phyloP scores from a whole-genome alignment of 2,329 filamentous ascomycete species.

The Microsporum ferrugineum region DNA sequence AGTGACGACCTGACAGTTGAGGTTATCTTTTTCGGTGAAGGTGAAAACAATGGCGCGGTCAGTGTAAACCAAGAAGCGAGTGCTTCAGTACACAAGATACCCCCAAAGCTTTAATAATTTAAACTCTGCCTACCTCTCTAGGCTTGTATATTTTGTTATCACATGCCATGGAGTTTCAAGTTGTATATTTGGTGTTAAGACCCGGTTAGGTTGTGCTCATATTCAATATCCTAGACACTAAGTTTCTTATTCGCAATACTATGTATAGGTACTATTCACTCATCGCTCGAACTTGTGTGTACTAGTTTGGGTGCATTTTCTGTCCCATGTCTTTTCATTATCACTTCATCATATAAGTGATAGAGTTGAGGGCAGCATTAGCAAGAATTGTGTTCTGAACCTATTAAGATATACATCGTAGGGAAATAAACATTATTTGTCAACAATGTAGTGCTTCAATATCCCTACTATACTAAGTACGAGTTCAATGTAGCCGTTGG shows the following conservation, averaged over 20 bases:
- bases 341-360: not conserved
- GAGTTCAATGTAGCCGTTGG: too few relatives aligned
- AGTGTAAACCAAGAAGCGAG: constrained; percentile 79
- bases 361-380: not conserved
- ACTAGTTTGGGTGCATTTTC: not conserved
- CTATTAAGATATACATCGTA: too few relatives aligned
- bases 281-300: not conserved
- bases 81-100: constrained; percentile 41
- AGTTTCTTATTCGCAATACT: not conserved
- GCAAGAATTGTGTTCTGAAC: too few relatives aligned
- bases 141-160: not conserved
- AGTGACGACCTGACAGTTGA: constrained; percentile 94
- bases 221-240: not conserved
- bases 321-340: not conserved
- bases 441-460: too few relatives aligned
- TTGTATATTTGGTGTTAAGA: not conserved
- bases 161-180: not conserved
- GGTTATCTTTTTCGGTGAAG: constrained; percentile 94
- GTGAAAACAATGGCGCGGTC: constrained; percentile 63
- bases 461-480: too few relatives aligned
- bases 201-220: not conserved
- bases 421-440: too few relatives aligned
- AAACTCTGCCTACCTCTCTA: not conserved
- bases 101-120: constrained; percentile 39
- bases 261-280: not conserved